Conservation (phyloP, 148 eudicot genomes). For the Limonium bicolor region DNA sequence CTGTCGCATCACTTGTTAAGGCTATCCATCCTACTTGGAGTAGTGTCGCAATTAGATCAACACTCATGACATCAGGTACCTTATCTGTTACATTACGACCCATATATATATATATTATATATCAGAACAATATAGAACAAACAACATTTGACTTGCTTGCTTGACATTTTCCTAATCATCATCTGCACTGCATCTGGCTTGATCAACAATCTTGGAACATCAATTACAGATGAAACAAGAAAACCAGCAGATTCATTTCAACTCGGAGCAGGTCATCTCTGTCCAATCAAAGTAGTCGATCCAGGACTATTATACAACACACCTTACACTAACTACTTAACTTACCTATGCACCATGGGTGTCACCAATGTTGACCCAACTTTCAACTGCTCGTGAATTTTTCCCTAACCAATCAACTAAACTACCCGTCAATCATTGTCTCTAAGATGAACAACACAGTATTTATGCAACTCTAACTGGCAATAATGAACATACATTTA, state of each 20-base stretch:
- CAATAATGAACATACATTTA: too few species aligned
- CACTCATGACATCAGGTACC: slow-evolving; percentile 67
- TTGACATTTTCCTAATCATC: too few species aligned
- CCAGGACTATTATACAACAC: slow-evolving; percentile 87
- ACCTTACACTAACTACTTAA: slow-evolving; percentile 56
- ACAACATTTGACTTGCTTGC: too few species aligned
- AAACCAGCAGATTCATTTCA: slow-evolving; percentile 58
- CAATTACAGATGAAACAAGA: slow-evolving; percentile 44
- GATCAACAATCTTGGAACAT: slow-evolving; percentile 27
- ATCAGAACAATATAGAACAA: too few species aligned
- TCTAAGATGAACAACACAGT: slow-evolving; percentile 31
- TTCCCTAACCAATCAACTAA: slow-evolving; percentile 29
- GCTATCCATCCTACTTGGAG: slow-evolving; percentile 75
- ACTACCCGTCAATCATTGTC: slow-evolving; percentile 61
- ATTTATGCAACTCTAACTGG: too few species aligned
- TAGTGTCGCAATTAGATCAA: slow-evolving; percentile 77
- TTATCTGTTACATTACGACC: too few species aligned
- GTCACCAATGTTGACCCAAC: slow-evolving; percentile 18
- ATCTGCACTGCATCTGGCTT: too few species aligned
- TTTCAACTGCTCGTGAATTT: slow-evolving; percentile 39
- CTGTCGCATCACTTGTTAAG: slow-evolving; percentile 61
- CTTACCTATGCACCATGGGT: slow-evolving; percentile 46
- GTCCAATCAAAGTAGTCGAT: slow-evolving; percentile 67
- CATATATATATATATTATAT: too few species aligned
- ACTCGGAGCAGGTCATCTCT: slow-evolving; percentile 65